Conservation (phyloP, 192 early-diverging fungal genomes). For the Umbelopsis isabellina region DNA sequence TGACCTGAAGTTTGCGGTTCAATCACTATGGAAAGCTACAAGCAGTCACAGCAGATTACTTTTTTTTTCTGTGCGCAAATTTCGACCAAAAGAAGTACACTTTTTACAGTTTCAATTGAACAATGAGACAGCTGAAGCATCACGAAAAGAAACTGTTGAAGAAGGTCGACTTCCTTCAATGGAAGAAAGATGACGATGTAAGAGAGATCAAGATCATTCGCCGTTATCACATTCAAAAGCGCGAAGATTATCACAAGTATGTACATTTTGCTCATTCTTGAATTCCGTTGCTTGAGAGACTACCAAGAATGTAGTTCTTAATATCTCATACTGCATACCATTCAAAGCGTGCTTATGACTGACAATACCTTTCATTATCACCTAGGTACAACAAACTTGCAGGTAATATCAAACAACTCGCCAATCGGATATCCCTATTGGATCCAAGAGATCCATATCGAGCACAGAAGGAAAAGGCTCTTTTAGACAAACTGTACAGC, state of each 20-base stretch:
- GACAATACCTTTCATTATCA: neutral
- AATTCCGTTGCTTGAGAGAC: neutral
- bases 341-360: neutral
- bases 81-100: neutral
- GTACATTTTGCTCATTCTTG: neutral
- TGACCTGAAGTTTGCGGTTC: too few relatives aligned
- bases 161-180: slow-evolving; percentile 95
- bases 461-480: slow-evolving; percentile 67
- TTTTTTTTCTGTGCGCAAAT: neutral
- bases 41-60: slow-evolving; percentile 4
- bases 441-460: slow-evolving; percentile 87
- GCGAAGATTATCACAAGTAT: slow-evolving; percentile 89
- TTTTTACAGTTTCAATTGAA: neutral
- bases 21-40: too few relatives aligned
- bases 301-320: too few relatives aligned
- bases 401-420: slow-evolving; percentile 80
- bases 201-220: slow-evolving; percentile 87
- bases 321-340: neutral
- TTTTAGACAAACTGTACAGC: slow-evolving; percentile 84
- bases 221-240: slow-evolving; percentile 83
- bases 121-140: slow-evolving; percentile 80
- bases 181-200: slow-evolving; percentile 85
- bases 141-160: slow-evolving; percentile 95
- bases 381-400: slow-evolving; percentile 80
- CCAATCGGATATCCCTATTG: slow-evolving; percentile 82